Conservation (phyloP, 2,329 filamentous ascomycete genomes). For the Phialophora chinensis region DNA sequence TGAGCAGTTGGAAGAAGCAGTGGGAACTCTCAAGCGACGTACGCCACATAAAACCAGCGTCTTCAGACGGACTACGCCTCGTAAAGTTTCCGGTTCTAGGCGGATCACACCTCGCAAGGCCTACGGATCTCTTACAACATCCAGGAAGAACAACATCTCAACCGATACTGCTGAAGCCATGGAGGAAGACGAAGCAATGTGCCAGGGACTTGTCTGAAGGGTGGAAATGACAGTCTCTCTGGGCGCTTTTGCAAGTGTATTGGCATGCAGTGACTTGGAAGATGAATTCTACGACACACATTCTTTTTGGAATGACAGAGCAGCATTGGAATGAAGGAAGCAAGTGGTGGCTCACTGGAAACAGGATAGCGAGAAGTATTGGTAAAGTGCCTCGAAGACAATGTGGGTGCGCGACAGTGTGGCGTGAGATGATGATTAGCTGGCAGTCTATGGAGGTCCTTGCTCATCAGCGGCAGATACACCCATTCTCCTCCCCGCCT, state of each 20-base stretch:
- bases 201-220: constrained; percentile 21
- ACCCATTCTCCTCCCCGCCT: constrained; percentile 21
- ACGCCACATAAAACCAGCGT: no score
- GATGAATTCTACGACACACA: neutral
- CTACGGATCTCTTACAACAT: no score
- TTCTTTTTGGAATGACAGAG: neutral
- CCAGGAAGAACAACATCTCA: neutral
- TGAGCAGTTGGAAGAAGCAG: constrained; percentile 16
- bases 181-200: constrained; percentile 22
- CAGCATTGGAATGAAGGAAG: no score
- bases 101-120: no score
- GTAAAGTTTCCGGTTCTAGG: no score
- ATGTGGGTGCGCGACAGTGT: neutral
- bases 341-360: no score
- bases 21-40: constrained; percentile 8
- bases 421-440: neutral
- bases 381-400: neutral
- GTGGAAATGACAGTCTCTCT: neutral
- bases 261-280: neutral
- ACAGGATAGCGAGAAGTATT: neutral
- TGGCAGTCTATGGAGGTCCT: constrained; percentile 20
- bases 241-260: neutral
- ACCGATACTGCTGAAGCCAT: constrained; percentile 10
- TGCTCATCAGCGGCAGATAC: constrained; percentile 11
- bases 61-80: no score